Evolutionary conservation across 2,329 filamentous ascomycete species (phyloP), one percentile per base, ranked within the genome.

Genomic region (Diaporthe australafricana): DNA sequence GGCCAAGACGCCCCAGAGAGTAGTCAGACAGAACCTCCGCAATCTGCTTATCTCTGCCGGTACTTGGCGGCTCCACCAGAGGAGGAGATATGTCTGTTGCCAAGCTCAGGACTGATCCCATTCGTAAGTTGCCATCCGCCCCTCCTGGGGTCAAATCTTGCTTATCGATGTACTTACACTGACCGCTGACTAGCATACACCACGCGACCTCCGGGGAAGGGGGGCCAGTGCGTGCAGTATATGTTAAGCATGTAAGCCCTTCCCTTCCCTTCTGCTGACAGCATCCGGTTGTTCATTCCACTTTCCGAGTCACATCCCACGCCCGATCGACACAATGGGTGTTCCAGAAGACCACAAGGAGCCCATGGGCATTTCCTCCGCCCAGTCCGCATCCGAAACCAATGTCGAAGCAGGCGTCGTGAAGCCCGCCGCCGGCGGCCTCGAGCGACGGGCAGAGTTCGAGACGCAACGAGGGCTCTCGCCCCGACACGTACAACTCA

Each of bases 401-500:
- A 35, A 70, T 27, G 38, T 57, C 7, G 25, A 60, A 35, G 25
- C 22, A 14, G 67, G 67, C 42, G 52, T 63, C 14, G 55, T 70
- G 3, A 70, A 70, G 40, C 9, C 38, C 35, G 35, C 65, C 32
- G 35, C 35, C 4, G 48, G 48, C 48, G 65, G 65, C 65, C 50
- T 48, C 32, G 68, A 63, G 70, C 70, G 48, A 27, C 67, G 67
- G 20, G 67, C 67, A 4, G 30, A 56, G 40, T 70, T 47, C 67
- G 71, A 77, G 69, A 78, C 76, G 38, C 72, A 77, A 48, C 75
- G 77, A 22, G 76, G 76, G 32, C 71, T 78, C 20, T 76, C 74
- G 22, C 80, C 83, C 32, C 83, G 84, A 20, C 84, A 86, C 73
- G 84, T 86, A 27, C 84, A 86, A 75, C 83, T 86, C 70, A 86